Evolutionary conservation across 1,284 basidiomycete species (phyloP).

Genomic region (Ganoderma leucocontextum): DNA sequence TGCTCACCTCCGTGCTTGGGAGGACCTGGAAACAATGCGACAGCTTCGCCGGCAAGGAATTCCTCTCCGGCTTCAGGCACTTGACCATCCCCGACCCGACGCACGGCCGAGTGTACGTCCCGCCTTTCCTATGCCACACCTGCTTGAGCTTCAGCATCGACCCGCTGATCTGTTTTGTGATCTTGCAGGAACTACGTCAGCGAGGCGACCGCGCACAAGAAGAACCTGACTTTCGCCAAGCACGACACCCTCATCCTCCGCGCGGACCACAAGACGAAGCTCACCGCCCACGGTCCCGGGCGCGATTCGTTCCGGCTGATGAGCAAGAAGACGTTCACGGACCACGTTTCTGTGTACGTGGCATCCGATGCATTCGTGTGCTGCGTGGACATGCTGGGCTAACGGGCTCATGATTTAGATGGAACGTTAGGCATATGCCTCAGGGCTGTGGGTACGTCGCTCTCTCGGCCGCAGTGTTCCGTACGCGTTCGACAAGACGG

Average conservation of each 20-base stretch:
- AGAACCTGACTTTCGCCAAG: conserved; percentile 41
- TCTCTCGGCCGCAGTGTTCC: not conserved
- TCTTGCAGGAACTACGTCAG: conserved; percentile 44
- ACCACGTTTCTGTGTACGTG: conserved; percentile 65
- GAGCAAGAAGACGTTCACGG: conserved; percentile 59
- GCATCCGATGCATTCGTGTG: not conserved
- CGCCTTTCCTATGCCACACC: too few species aligned
- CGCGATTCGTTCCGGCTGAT: conserved; percentile 66
- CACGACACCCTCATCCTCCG: conserved; percentile 49
- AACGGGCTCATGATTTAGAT: conserved; percentile 43
- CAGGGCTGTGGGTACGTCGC: conserved; percentile 69
- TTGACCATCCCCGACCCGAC: too few species aligned
- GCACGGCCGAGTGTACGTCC: conserved; percentile 54
- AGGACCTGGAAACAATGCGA: too few species aligned
- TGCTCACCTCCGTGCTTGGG: too few species aligned
- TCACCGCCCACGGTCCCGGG: conserved; percentile 57
- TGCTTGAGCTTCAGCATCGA: too few species aligned
- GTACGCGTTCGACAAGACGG: not conserved
- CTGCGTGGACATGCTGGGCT: not conserved
- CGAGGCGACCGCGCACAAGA: conserved; percentile 38
- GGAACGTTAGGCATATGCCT: conserved; percentile 63
- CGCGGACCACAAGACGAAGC: conserved; percentile 56
- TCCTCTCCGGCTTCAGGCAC: conserved; percentile 10
- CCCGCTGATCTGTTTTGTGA: too few species aligned
- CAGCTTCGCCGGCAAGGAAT: too few species aligned